These are phyloP conservation scores for Myrica gale DNA, from an alignment of 306 rosid genomes.

Conservation along the genomic window DNA sequence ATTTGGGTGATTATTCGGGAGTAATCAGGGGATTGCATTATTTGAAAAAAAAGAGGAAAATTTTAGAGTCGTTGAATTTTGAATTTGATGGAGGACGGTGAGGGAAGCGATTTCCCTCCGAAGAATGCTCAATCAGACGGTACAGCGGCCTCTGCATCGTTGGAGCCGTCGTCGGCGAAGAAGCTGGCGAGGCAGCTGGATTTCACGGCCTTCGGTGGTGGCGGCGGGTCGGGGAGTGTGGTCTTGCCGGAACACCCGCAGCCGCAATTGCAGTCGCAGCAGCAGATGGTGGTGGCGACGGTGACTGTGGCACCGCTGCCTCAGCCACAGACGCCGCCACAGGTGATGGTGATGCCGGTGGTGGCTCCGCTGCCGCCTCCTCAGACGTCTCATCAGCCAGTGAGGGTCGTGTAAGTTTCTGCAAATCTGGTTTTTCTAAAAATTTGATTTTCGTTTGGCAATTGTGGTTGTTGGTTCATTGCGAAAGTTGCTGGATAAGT, in stretches of 20 bases:
- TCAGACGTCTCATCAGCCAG: constrained; percentile 47
- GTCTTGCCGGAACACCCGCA: constrained; percentile 44
- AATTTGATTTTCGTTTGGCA: constrained; percentile 1
- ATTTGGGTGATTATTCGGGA: constrained; percentile 11
- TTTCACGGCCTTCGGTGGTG: constrained; percentile 68
- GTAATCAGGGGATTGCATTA: constrained; percentile 33
- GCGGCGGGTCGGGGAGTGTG: constrained; percentile 38
- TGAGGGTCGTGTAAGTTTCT: constrained; percentile 69
- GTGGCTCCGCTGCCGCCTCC: constrained; percentile 41
- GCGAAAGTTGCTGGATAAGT: constrained; percentile 4
- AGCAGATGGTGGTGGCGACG: constrained; percentile 24
- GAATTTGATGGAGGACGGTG: constrained; percentile 80
- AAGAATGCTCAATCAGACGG: constrained; percentile 53
- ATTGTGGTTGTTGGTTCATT: constrained; percentile 15
- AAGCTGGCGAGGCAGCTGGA: constrained; percentile 95
- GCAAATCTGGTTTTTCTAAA: background rate
- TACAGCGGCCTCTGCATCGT: constrained; percentile 27
- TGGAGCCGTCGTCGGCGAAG: constrained; percentile 75
- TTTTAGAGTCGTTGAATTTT: constrained; percentile 27
- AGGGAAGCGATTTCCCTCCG: constrained; percentile 52
- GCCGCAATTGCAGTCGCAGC: constrained; percentile 30
- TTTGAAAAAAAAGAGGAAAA: constrained; percentile 15
- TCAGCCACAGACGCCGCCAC: constrained; percentile 25
- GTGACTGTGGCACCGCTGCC: constrained; percentile 25
- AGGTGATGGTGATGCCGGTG: constrained; percentile 34